Percentiles rank a stretch among this genome's conserved stretches.
Evolutionary conservation across 345 rosid species (phyloP).

Genomic region (Pelargonium nanum): DNA sequence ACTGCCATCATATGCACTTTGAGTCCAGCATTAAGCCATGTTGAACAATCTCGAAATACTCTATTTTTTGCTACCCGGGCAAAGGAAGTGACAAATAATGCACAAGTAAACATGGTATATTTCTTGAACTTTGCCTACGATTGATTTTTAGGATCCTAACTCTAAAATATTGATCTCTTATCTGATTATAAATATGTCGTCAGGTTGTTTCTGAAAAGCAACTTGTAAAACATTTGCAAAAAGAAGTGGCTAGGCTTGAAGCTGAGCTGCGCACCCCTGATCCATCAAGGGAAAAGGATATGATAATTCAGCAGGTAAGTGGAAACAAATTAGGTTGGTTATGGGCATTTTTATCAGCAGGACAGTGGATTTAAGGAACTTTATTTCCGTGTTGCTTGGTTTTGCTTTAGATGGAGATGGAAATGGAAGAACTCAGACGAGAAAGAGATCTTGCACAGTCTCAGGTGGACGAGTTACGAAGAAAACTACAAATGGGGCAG

Average conservation of each 20-base stretch:
- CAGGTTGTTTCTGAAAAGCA: constrained; percentile 98
- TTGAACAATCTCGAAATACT: constrained; percentile 95
- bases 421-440: constrained; percentile 75
- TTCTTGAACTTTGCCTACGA: background rate
- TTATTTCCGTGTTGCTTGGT: too few relatives aligned
- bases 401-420: constrained; percentile 73
- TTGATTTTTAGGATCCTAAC: background rate
- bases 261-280: constrained; percentile 95
- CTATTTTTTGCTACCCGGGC: constrained; percentile 94
- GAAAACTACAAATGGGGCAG: constrained; percentile 58
- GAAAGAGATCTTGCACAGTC: constrained; percentile 84
- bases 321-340: constrained; percentile 5
- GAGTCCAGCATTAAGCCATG: constrained; percentile 85
- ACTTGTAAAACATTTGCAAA: constrained; percentile 93
- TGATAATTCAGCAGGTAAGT: constrained; percentile 73
- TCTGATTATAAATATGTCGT: background rate
- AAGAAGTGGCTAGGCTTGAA: constrained; percentile 95
- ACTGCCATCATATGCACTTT: constrained; percentile 96
- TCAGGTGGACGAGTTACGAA: constrained; percentile 71
- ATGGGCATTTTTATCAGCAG: background rate
- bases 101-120: constrained; percentile 92
- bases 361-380: too few relatives aligned
- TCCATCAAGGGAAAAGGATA: constrained; percentile 76
- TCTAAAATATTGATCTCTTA: background rate
- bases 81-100: constrained; percentile 98